phyloP scores from a whole-genome alignment of 805 yeast genomes.

The Candida anglica region DNA sequence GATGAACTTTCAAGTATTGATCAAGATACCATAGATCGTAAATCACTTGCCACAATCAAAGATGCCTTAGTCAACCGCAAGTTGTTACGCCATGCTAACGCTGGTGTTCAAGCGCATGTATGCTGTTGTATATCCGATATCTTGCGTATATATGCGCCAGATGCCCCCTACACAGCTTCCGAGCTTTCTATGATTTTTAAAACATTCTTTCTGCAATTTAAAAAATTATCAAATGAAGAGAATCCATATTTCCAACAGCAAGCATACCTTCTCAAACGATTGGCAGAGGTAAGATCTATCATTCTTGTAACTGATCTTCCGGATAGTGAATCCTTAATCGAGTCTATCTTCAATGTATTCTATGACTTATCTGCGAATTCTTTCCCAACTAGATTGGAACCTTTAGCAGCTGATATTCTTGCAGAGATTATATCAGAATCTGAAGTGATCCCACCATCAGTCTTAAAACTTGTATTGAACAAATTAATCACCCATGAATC shows the following conservation, averaged over 20 bases:
- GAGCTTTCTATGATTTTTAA: slow-evolving; percentile 65
- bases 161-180: slow-evolving; percentile 74
- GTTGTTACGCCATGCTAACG: slow-evolving; percentile 55
- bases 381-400: slow-evolving; percentile 53
- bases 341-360: slow-evolving; percentile 54
- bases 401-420: slow-evolving; percentile 64
- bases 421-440: slow-evolving; percentile 72
- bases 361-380: slow-evolving; percentile 47
- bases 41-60: slow-evolving; percentile 39
- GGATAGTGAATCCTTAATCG: slow-evolving; percentile 51
- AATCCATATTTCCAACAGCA: slow-evolving; percentile 62
- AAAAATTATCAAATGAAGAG: slow-evolving; percentile 48
- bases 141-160: slow-evolving; percentile 77
- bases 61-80: slow-evolving; percentile 55
- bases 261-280: slow-evolving; percentile 57
- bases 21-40: slow-evolving; percentile 53
- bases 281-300: slow-evolving; percentile 73
- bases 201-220: slow-evolving; percentile 61
- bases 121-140: slow-evolving; percentile 78
- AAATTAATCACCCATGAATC: slow-evolving; percentile 4
- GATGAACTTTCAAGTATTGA: slow-evolving; percentile 61
- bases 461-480: slow-evolving; percentile 61
- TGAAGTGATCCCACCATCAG: slow-evolving; percentile 56
- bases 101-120: slow-evolving; percentile 63
- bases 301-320: slow-evolving; percentile 74